A percentile compares a stretch with the other conserved stretches of the same genome.
phyloP scores from a whole-genome alignment of 2,329 filamentous ascomycete genomes.

The Phoma sp. region DNA sequence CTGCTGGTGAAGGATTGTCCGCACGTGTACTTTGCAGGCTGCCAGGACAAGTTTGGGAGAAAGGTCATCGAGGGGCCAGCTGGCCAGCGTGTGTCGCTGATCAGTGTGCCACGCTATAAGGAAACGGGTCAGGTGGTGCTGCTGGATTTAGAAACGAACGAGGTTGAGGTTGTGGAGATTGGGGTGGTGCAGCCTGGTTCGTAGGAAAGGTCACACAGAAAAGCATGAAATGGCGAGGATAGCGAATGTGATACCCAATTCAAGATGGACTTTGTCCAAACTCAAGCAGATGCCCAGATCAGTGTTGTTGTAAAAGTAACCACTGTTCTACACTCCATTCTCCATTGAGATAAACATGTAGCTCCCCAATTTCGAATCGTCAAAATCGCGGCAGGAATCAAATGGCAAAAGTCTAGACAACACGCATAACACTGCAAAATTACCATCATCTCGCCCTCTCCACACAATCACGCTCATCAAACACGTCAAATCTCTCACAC shows the following conservation, averaged over 20 bases:
- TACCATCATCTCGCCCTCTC: background rate
- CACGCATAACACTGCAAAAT: background rate
- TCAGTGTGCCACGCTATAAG: slow-evolving; percentile 84
- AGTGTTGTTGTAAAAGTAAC: no score
- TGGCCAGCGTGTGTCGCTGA: slow-evolving; percentile 74
- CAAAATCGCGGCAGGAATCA: background rate
- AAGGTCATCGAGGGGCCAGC: slow-evolving; percentile 68
- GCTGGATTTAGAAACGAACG: slow-evolving; percentile 83
- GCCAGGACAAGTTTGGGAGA: slow-evolving; percentile 79
- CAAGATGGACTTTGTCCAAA: background rate
- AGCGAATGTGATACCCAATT: background rate
- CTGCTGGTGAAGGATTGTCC: slow-evolving; percentile 86
- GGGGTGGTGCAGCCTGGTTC: slow-evolving; percentile 23
- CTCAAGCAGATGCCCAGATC: no score
- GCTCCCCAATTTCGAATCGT: no score
- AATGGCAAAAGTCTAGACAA: background rate
- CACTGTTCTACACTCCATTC: no score
- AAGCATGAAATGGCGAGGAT: no score
- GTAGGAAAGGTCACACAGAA: background rate
- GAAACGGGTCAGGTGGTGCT: slow-evolving; percentile 80
- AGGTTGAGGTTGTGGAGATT: slow-evolving; percentile 68
- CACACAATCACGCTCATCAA: background rate
- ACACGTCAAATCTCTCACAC: background rate
- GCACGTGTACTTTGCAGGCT: slow-evolving; percentile 89
- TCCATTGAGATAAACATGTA: no score